Percentiles rank a stretch among this genome's conserved stretches.
Evolutionary conservation across 1,139 yeast species (phyloP).

Genomic region (Scheffersomyces lignicola): DNA sequence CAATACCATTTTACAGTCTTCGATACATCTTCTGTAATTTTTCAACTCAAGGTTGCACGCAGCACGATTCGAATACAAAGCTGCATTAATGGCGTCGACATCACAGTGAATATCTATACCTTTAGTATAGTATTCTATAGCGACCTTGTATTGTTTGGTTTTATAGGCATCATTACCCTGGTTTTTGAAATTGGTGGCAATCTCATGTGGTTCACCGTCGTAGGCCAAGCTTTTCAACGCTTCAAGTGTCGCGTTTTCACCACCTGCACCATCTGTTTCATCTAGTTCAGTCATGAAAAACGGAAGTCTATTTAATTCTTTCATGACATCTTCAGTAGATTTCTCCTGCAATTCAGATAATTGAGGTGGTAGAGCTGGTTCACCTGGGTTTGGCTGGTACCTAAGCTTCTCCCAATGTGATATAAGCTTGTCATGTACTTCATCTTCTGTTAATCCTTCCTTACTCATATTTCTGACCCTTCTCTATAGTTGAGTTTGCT

Average conservation of each 20-base stretch:
- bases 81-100: constrained; percentile 52
- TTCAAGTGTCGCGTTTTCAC: constrained; percentile 73
- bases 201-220: constrained; percentile 93
- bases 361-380: constrained; percentile 83
- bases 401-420: constrained; percentile 56
- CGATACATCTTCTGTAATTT: constrained; percentile 83
- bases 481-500: neutral
- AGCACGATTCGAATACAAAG: constrained; percentile 78
- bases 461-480: constrained; percentile 1
- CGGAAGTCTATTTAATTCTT: constrained; percentile 81
- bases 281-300: constrained; percentile 92
- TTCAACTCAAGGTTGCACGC: constrained; percentile 86
- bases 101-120: constrained; percentile 73
- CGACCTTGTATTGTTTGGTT: constrained; percentile 68
- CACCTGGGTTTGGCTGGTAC: constrained; percentile 73
- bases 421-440: constrained; percentile 13
- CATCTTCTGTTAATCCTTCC: constrained; percentile 2
- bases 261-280: constrained; percentile 74
- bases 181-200: constrained; percentile 84
- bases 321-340: constrained; percentile 73
- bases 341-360: constrained; percentile 64
- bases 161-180: constrained; percentile 91
- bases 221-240: constrained; percentile 90
- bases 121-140: constrained; percentile 74
- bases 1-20: constrained; percentile 79